These are phyloP conservation scores for Debaryomyces singareniensis DNA, from an alignment of 1,139 yeast species.

Conservation along the genomic window DNA sequence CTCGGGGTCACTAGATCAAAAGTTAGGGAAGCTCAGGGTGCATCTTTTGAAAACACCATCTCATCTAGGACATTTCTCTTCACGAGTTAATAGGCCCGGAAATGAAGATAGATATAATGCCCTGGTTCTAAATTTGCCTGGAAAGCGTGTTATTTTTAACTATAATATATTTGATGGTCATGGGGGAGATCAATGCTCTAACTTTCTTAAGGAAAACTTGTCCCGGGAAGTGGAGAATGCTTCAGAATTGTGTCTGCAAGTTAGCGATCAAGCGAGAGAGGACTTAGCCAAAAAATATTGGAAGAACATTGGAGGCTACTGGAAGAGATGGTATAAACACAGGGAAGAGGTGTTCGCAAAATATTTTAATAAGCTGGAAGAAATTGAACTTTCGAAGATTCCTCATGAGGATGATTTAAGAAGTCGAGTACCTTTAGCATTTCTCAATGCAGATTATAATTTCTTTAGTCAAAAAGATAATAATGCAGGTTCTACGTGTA, in stretches of 20 bases:
- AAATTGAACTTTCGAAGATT: constrained; percentile 12
- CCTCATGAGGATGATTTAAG: constrained; percentile 43
- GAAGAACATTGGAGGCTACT: constrained; percentile 73
- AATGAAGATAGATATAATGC: constrained; percentile 81
- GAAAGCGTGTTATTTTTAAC: constrained; percentile 37
- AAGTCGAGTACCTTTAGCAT: constrained; percentile 56
- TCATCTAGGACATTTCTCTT: constrained; percentile 73
- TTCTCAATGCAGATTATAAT: constrained; percentile 52
- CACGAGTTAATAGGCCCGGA: constrained; percentile 67
- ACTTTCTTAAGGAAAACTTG: constrained; percentile 48
- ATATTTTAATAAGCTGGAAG: constrained; percentile 28
- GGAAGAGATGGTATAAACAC: constrained; percentile 70
- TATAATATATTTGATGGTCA: constrained; percentile 89
- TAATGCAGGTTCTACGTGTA: constrained; percentile 75
- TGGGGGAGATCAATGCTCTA: constrained; percentile 77
- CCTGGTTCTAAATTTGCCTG: constrained; percentile 39
- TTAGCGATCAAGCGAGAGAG: constrained; percentile 23
- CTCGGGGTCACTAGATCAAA: too few relatives aligned
- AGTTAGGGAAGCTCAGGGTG: constrained; percentile 31
- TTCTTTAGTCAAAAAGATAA: constrained; percentile 29
- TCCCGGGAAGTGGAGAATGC: constrained; percentile 50
- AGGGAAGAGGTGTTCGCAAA: constrained; percentile 37
- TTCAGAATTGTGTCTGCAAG: constrained; percentile 9
- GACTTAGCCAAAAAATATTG: constrained; percentile 45
- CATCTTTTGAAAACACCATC: constrained; percentile 64